Evolutionary conservation across 441 rosid species (phyloP).

Genomic region (Arabidopsis lyrata): DNA sequence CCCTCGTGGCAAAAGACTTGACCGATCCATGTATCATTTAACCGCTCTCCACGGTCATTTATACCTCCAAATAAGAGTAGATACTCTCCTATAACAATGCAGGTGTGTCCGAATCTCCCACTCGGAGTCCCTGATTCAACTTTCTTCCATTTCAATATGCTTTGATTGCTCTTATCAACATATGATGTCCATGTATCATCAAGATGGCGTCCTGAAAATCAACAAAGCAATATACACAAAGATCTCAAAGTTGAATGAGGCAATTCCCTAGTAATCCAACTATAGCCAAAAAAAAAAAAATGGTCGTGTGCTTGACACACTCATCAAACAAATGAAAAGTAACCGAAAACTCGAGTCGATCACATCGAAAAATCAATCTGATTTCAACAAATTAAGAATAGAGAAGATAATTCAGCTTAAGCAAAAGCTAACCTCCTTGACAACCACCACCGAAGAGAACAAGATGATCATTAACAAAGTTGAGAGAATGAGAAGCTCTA

Average conservation of each 20-base stretch:
- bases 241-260: slow-evolving; percentile 16
- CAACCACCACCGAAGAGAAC: slow-evolving; percentile 94
- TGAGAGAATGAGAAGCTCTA: slow-evolving; percentile 96
- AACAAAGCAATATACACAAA: slow-evolving; percentile 25
- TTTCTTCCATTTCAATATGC: slow-evolving; percentile 68
- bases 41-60: slow-evolving; percentile 81
- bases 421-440: slow-evolving; percentile 80
- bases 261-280: slow-evolving; percentile 9
- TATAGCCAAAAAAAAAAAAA: background rate
- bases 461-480: slow-evolving; percentile 82
- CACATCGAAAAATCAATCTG: slow-evolving; percentile 3
- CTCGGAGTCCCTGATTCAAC: slow-evolving; percentile 74
- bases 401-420: background rate
- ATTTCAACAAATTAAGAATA: background rate
- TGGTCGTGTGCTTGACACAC: slow-evolving; percentile 42
- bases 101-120: slow-evolving; percentile 93
- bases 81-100: slow-evolving; percentile 59
- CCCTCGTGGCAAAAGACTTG: slow-evolving; percentile 55
- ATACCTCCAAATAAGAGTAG: slow-evolving; percentile 92
- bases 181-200: slow-evolving; percentile 94
- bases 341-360: background rate
- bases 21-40: slow-evolving; percentile 89
- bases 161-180: slow-evolving; percentile 56
- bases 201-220: slow-evolving; percentile 79
- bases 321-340: slow-evolving; percentile 13